Evolutionary conservation across 2,329 filamentous ascomycete species (phyloP).

Genomic region (Dactylellina cionopaga): DNA sequence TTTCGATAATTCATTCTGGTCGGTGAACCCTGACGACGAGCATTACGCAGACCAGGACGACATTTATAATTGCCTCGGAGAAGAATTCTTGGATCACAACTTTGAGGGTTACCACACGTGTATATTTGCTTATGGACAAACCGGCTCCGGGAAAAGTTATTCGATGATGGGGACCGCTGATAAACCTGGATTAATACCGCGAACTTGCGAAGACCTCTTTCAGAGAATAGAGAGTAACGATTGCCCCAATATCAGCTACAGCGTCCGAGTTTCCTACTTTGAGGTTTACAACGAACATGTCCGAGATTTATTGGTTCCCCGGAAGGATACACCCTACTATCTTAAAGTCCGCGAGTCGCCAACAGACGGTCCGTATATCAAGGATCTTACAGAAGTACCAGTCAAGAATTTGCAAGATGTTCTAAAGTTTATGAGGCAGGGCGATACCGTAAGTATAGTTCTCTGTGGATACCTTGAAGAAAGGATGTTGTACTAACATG

Average conservation of each 20-base stretch:
- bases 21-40: constrained; percentile 78
- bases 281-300: constrained; percentile 99
- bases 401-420: constrained; percentile 89
- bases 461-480: constrained; percentile 50
- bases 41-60: constrained; percentile 94
- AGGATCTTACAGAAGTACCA: constrained; percentile 91
- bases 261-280: constrained; percentile 97
- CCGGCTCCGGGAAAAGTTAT: constrained; percentile 96
- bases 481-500: constrained; percentile 43
- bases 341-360: constrained; percentile 97
- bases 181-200: constrained; percentile 88
- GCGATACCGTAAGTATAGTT: constrained; percentile 72
- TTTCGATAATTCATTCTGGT: constrained; percentile 99
- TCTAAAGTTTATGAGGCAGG: constrained; percentile 86
- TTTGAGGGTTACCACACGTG: constrained; percentile 99
- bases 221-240: constrained; percentile 87
- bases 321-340: constrained; percentile 83
- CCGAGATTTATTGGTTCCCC: constrained; percentile 85
- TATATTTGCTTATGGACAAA: constrained; percentile 98
- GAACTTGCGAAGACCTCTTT: constrained; percentile 95
- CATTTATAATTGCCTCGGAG: constrained; percentile 90
- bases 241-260: constrained; percentile 92
- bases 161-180: constrained; percentile 94
- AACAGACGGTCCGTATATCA: constrained; percentile 94
- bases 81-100: constrained; percentile 98